Evolutionary conservation across 495 filamentous ascomycete genomes (phyloP).

Genomic region (Talaromyces liani): DNA sequence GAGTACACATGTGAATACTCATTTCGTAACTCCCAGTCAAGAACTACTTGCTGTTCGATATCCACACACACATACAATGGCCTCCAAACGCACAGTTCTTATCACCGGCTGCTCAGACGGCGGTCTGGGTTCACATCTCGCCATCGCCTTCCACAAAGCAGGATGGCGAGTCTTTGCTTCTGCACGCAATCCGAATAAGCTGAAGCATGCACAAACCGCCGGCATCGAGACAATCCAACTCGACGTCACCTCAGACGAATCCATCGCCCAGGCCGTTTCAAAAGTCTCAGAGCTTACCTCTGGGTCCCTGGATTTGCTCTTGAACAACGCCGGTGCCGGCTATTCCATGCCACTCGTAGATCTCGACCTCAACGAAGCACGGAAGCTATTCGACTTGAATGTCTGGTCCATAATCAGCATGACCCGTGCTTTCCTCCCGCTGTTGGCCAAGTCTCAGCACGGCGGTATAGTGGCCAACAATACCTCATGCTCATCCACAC

Average conservation of each 20-base stretch:
- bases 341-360: constrained; percentile 28
- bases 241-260: constrained; percentile 24
- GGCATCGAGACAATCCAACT: constrained; percentile 25
- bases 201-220: constrained; percentile 15
- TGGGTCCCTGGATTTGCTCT: constrained; percentile 27
- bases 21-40: background rate
- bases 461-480: constrained; percentile 20
- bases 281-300: constrained; percentile 8
- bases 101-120: constrained; percentile 42
- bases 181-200: constrained; percentile 34
- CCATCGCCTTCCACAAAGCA: constrained; percentile 25
- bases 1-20: background rate
- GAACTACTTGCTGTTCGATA: background rate
- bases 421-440: constrained; percentile 30
- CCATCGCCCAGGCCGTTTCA: constrained; percentile 15
- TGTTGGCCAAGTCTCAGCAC: constrained; percentile 27
- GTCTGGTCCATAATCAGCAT: constrained; percentile 28
- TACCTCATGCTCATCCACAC: constrained; percentile 12
- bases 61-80: background rate
- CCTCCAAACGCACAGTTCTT: constrained; percentile 15
- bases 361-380: constrained; percentile 22
- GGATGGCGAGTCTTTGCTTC: constrained; percentile 39
- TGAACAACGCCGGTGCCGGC: constrained; percentile 36
- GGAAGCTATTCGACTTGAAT: constrained; percentile 36
- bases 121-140: constrained; percentile 35